A percentile compares a stretch with the other conserved stretches of the same genome.
Conservation (phyloP, 495 filamentous ascomycete species). For the Glonium stellatum region DNA sequence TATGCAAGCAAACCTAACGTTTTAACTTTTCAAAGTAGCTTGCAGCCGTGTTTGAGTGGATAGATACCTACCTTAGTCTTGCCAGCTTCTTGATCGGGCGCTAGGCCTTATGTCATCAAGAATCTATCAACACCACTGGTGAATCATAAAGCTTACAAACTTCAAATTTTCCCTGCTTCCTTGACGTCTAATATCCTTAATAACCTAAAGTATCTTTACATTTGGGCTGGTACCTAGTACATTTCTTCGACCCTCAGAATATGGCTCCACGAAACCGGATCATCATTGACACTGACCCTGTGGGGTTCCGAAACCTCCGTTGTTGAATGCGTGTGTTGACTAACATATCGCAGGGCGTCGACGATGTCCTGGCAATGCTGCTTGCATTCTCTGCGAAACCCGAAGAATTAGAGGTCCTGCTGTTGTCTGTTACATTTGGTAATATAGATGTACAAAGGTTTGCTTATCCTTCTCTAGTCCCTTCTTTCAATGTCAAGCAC, state of each 20-base stretch:
- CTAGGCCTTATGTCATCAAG: constrained; percentile 4
- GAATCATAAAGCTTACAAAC: neutral
- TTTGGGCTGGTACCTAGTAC: neutral
- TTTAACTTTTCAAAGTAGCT: neutral
- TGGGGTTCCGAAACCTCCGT: constrained; percentile 7
- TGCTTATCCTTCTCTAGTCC: neutral
- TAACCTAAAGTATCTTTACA: neutral
- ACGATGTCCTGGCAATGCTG: constrained; percentile 82
- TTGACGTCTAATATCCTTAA: neutral
- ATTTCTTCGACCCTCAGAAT: neutral
- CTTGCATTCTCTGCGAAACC: constrained; percentile 76
- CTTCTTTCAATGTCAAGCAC: neutral
- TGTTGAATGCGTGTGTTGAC: neutral
- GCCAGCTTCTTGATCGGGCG: constrained; percentile 1
- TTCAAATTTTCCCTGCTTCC: neutral
- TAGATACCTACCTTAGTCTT: neutral
- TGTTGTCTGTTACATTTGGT: constrained; percentile 88
- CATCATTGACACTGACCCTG: constrained; percentile 90
- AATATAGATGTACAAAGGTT: constrained; percentile 80
- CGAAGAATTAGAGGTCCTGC: constrained; percentile 78
- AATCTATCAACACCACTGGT: neutral
- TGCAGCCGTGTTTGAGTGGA: too few relatives aligned
- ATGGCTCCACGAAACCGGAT: constrained; percentile 54
- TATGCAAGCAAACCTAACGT: neutral
- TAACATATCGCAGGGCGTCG: constrained; percentile 58